Evolutionary conservation across 495 filamentous ascomycete species (phyloP), one percentile per base, ranked within the genome.

Genomic region (Xylaria longipes): DNA sequence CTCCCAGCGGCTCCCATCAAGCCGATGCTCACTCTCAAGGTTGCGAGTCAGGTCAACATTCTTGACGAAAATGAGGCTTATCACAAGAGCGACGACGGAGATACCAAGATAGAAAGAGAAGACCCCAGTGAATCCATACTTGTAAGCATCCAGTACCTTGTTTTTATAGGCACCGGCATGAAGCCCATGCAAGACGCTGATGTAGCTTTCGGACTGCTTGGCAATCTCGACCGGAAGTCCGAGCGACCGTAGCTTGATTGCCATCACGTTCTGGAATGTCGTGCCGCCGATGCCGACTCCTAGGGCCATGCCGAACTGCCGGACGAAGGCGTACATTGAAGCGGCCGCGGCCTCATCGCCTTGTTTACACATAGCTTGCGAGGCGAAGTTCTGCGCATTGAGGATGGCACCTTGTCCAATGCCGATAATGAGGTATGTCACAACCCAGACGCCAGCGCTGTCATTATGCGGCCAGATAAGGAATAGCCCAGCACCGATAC

Each of bases 241-340:
- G 75, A 83, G 41, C 57, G 75, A 50, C 66, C 79, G 54, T 11
- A 89, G 79, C 74, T 86, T 83, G 56, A 75, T 72, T 65, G 79
- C 80, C 79, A 87, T 86, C 67, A 83, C 76, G 70, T 89, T 91
- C 72, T 91, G 85, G 72, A 92, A 88, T 7, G 89, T 81, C n/a
- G 86, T 83, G 5, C 88, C 87, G 2, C 90, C 89, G 31, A 91
- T 81, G 17, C 89, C 89, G 15, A 92, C 84, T 7, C 90, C 90
- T 29, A 91, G 72, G 17, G 87, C 86, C 85, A 91, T 90, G 17
- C 90, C 91, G 76, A 89, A 83, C 0, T 85, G 84, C 2, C 89
- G 84, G 67, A 87, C 81, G 68, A 91, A 90, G 27, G 85, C 84
- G 67, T 90, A 89, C 77, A 90, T 86, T 71, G 84, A 84, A 4